Base-by-base conservation (phyloP, 1,139 yeast species). In the Saccharomycopsis hybrid region DNA sequence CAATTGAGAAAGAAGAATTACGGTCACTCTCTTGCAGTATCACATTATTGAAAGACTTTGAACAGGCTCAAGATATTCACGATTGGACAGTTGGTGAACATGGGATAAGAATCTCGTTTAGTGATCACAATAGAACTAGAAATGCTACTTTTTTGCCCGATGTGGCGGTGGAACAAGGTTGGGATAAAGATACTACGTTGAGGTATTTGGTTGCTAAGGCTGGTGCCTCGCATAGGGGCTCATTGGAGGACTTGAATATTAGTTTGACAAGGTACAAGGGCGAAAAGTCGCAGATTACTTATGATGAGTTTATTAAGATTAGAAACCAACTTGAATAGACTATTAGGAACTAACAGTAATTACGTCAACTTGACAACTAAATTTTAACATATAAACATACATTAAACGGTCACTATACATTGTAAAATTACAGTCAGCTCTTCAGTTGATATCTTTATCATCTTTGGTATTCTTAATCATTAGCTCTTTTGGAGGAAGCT, bases 111-210 rank as follows among this genome's bases (percentile, higher is more conserved):
- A 77, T 89, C 24, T 64, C 67, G 30, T 73, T 87, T 55, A 62
- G 64, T 0, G 54, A 61, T 11, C 59, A 65, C 18, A 68, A 72
- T 28, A 58, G 64, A 29, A 53, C 60, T 5, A 70, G 70, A 54
- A 77, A 83, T 47, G 89, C 97, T 0, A 92, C 98, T 0, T 92
- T 88, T 58, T 66, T 94, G 45, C 98, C 98, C 0, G 85, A 81
- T 43, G 97, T 94, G 1, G 95, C 96, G 13, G 73, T 69, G n/a
- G 97, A 90, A 56, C 95, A 90, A 59, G 80, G 77, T 3, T 90
- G 97, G 97, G 78, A 75, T 58, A 75, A 85, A 60, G 66, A 69
- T 18, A 81, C 85, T 18, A 90, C 98, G 0, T 67, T 90, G 51
- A 71, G 71, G 56, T 76, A 86, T 57, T 72, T 94, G 44, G 77